Evolutionary conservation across 2,329 filamentous ascomycete species (phyloP), one percentile per base, ranked within the genome.

Genomic region (Calycina herbarum): DNA sequence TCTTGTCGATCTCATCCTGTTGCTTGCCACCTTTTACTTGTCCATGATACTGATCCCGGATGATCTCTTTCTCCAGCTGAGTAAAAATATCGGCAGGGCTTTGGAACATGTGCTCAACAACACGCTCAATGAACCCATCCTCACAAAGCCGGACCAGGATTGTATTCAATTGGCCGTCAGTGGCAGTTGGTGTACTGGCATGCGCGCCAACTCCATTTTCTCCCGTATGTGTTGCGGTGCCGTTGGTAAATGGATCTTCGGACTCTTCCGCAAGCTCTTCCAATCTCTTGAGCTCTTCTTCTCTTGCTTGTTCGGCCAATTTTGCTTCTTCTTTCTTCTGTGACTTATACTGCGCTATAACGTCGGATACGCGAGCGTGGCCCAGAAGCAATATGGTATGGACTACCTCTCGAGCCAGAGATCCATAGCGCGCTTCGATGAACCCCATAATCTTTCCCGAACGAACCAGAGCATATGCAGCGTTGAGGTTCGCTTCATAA

Each of bases 401-500:
- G 66, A 95, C 84, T 48, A 97, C 82, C 67, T 89, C 86, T 64
- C 88, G 86, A 35, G 93, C 93, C 68, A 88, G 84, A n/a, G 83
- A 80, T 20, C 94, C 94, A 75, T 93, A 89, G 71, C 89, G 86
- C 40, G 84, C 84, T 70, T 93, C 88, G 56, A 95, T 85, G 66
- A 92, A 82, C 69, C 93, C 86, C 33, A 95, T 80, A 48, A 97
- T 90, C 78, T 93, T 95, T 56, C 93, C 93, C 3, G 87, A 86
- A 65, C 95, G 90, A 45, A 94, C 82, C 56, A 97, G 83, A 71
- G 89, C 89, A 79, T 98, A 98, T 69, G 93, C 91, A 67, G 89
- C 87, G 70, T 88, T 82, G 75, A 89, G 82, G 73, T 97, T 93
- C 66, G 93, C 91, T 76, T 97, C 92, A 79, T 98, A 99, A 75